Evolutionary conservation across 2,329 filamentous ascomycete species (phyloP).

Genomic region (Magnaporthiopsis incrustans): DNA sequence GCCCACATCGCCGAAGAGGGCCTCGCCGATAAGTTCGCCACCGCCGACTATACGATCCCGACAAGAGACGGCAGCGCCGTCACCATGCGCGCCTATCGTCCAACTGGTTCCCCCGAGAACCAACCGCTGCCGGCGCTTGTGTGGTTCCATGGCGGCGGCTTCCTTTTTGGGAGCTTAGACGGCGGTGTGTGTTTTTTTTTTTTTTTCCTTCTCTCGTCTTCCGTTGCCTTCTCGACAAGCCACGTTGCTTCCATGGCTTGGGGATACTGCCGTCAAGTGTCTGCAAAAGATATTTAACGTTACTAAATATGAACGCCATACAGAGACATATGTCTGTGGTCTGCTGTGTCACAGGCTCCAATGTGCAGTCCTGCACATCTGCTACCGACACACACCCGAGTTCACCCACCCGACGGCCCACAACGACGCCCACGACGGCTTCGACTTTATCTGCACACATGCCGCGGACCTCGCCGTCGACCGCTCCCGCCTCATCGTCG

Average conservation of each 20-base stretch:
- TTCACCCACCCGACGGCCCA: conserved; percentile 36
- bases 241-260: not conserved
- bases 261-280: not conserved
- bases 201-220: not conserved
- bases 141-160: conserved; percentile 4
- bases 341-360: not conserved
- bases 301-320: not conserved
- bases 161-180: conserved; percentile 1
- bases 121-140: not conserved
- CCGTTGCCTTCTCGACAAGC: not conserved
- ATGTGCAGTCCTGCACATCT: conserved; percentile 37
- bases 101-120: conserved; percentile 8
- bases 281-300: not conserved
- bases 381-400: conserved; percentile 46
- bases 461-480: conserved; percentile 30
- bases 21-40: conserved; percentile 4
- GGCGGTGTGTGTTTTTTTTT: not conserved
- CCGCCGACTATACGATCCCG: conserved; percentile 6
- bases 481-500: conserved; percentile 27
- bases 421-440: conserved; percentile 41
- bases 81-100: conserved; percentile 8
- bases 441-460: conserved; percentile 38
- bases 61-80: conserved; percentile 8
- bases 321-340: conserved; percentile 2
- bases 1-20: conserved; percentile 2